Evolutionary conservation across 495 filamentous ascomycete genomes (phyloP).

Genomic region (Penicillium turbatum): DNA sequence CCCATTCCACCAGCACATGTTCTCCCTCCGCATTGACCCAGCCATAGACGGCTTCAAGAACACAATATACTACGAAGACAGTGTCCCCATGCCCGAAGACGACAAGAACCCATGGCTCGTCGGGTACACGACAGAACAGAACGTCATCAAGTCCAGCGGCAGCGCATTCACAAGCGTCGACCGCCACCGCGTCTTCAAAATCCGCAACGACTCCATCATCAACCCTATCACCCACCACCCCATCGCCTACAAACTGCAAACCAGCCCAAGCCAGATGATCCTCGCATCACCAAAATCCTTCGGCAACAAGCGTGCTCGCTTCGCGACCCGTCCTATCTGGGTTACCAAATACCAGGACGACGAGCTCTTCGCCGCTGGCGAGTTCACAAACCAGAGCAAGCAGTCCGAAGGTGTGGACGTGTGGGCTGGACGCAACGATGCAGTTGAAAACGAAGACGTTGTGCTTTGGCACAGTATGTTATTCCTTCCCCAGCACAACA

Average conservation of each 20-base stretch:
- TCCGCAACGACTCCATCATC: conserved; percentile 63
- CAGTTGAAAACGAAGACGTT: conserved; percentile 46
- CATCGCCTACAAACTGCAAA: conserved; percentile 74
- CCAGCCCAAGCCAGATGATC: conserved; percentile 71
- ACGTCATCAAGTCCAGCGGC: conserved; percentile 56
- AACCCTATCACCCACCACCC: conserved; percentile 74
- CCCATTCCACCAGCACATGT: conserved; percentile 82
- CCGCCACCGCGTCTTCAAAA: conserved; percentile 73
- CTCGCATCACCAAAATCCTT: conserved; percentile 67
- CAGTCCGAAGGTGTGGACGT: conserved; percentile 46
- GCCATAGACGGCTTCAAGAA: conserved; percentile 71
- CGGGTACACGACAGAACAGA: conserved; percentile 65
- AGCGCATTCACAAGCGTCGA: conserved; percentile 59
- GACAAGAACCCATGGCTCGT: conserved; percentile 68
- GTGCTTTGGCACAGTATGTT: conserved; percentile 44
- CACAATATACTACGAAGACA: conserved; percentile 66
- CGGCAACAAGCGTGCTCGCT: conserved; percentile 72
- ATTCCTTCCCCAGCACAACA: background rate
- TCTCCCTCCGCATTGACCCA: conserved; percentile 84
- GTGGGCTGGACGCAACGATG: conserved; percentile 43
- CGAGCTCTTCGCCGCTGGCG: conserved; percentile 78
- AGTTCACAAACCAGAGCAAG: conserved; percentile 82
- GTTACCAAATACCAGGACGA: conserved; percentile 73
- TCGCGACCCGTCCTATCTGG: conserved; percentile 78
- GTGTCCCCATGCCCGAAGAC: conserved; percentile 67